Evolutionary conservation across 192 early-diverging fungal genomes (phyloP).

Genomic region (Allomyces macrogynus): DNA sequence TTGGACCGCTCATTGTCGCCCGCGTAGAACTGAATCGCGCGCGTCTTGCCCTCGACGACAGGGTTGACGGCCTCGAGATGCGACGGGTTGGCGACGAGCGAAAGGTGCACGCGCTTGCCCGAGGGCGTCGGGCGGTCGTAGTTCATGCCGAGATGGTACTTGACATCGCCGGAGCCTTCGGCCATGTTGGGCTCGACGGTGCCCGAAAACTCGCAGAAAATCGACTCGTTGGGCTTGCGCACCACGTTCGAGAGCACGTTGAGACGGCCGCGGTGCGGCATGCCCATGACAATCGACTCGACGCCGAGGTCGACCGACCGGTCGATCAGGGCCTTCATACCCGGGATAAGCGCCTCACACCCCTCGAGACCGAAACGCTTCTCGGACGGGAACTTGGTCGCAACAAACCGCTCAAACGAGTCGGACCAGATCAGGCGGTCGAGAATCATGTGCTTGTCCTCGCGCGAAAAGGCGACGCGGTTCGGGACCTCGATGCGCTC

Average conservation of each 20-base stretch:
- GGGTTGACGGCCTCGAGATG: slow-evolving; percentile 96
- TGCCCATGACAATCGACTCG: slow-evolving; percentile 90
- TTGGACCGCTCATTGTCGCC: slow-evolving; percentile 62
- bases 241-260: slow-evolving; percentile 99
- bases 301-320: slow-evolving; percentile 84
- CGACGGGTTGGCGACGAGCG: slow-evolving; percentile 94
- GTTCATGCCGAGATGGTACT: slow-evolving; percentile 87
- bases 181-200: slow-evolving; percentile 53
- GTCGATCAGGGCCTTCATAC: slow-evolving; percentile 96
- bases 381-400: slow-evolving; percentile 90
- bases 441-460: slow-evolving; percentile 76
- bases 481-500: slow-evolving; percentile 73
- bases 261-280: slow-evolving; percentile 96
- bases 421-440: slow-evolving; percentile 95
- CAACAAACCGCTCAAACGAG: slow-evolving; percentile 87
- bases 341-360: slow-evolving; percentile 89
- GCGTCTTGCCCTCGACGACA: slow-evolving; percentile 95
- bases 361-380: slow-evolving; percentile 98
- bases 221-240: slow-evolving; percentile 92
- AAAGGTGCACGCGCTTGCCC: slow-evolving; percentile 91
- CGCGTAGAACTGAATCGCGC: slow-evolving; percentile 84
- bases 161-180: slow-evolving; percentile 94
- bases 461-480: slow-evolving; percentile 71
- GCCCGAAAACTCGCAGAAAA: slow-evolving; percentile 95
- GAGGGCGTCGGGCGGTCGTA: slow-evolving; percentile 88